Percentiles rank a stretch among this genome's conserved stretches.
Evolutionary conservation across 257 asterid genomes (phyloP).

Genomic region (Ocimum tenuiflorum): DNA sequence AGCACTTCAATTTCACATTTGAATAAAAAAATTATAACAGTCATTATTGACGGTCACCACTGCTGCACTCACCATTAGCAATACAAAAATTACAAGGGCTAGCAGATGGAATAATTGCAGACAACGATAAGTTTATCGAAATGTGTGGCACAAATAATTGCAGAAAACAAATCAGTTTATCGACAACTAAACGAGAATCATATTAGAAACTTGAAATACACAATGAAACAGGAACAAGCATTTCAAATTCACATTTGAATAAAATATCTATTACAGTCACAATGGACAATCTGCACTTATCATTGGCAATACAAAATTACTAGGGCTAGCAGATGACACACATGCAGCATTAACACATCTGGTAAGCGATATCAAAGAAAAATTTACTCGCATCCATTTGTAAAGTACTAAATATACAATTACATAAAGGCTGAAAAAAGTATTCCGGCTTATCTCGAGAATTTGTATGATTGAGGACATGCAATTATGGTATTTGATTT

Average conservation of each 20-base stretch:
- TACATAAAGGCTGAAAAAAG: background rate
- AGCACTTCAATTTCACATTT: background rate
- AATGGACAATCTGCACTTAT: no score
- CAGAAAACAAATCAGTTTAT: no score
- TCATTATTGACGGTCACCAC: background rate
- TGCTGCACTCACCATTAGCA: constrained; percentile 2
- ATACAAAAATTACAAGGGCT: no score
- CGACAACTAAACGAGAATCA: no score
- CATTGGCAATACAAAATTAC: no score
- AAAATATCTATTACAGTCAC: no score
- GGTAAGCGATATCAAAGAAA: background rate
- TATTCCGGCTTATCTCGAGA: background rate
- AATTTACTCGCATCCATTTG: background rate
- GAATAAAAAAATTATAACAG: background rate
- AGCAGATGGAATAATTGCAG: no score
- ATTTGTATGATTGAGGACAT: constrained; percentile 1
- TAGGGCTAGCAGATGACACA: background rate
- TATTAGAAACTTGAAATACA: no score
- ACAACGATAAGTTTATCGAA: no score
- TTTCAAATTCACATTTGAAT: no score
- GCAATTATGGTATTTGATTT: background rate
- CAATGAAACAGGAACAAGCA: no score
- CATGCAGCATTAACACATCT: background rate
- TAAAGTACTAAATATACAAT: background rate
- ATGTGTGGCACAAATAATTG: no score